phyloP scores from a whole-genome alignment of 192 early-diverging fungal genomes.

The Obelidium mucronatum region DNA sequence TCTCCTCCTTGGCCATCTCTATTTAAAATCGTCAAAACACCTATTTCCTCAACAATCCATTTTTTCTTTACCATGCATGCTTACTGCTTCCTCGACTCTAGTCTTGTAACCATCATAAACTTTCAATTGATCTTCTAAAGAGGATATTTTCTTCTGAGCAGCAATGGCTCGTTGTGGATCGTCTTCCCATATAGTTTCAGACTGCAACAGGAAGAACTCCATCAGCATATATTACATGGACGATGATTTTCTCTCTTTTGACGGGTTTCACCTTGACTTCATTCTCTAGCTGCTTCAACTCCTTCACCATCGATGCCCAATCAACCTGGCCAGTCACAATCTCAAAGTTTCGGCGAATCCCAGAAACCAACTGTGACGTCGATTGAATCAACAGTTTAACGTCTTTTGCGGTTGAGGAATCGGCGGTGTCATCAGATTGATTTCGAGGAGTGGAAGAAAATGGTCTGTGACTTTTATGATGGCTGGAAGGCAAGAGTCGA shows the following conservation, averaged over 20 bases:
- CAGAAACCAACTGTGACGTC: neutral
- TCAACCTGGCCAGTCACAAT: slow-evolving; percentile 34
- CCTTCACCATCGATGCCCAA: slow-evolving; percentile 27
- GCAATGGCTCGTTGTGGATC: slow-evolving; percentile 46
- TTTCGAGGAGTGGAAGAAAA: neutral
- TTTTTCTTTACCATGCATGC: slow-evolving; percentile 36
- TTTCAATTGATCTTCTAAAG: slow-evolving; percentile 41
- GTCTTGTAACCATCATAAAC: slow-evolving; percentile 31
- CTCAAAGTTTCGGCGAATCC: slow-evolving; percentile 4
- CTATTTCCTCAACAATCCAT: neutral
- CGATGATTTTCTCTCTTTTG: neutral
- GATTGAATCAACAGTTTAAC: slow-evolving; percentile 2
- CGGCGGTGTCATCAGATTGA: too few relatives aligned
- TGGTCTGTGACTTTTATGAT: neutral
- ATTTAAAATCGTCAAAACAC: neutral
- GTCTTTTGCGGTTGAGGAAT: neutral
- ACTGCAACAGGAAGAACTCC: neutral
- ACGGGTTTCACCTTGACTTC: slow-evolving; percentile 37
- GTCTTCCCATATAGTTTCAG: slow-evolving; percentile 46
- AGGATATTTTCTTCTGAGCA: slow-evolving; percentile 45
- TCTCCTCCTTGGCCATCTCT: slow-evolving; percentile 53
- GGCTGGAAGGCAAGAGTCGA: neutral
- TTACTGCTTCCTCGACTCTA: slow-evolving; percentile 31
- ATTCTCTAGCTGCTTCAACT: neutral
- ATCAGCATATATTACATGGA: neutral